Conservation (phyloP, 2,329 filamentous ascomycete species). For the Aureobasidium sp. region DNA sequence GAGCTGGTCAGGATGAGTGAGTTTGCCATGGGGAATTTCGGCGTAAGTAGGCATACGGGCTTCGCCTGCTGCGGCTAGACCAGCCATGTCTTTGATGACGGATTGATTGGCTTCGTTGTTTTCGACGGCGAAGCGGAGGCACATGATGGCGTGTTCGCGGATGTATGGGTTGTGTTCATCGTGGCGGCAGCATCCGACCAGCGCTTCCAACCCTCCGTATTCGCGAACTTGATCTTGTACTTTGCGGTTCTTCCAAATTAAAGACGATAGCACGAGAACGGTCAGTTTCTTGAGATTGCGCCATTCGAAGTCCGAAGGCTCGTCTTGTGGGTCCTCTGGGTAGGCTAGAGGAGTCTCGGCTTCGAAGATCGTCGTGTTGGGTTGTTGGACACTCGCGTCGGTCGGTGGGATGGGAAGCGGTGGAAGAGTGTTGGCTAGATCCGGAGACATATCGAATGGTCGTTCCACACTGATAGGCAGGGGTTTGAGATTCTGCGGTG, state of each 20-base stretch:
- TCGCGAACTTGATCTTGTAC: constrained; percentile 91
- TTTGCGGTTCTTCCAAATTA: constrained; percentile 86
- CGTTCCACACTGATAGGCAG: constrained; percentile 63
- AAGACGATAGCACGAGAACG: constrained; percentile 87
- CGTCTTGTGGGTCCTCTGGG: constrained; percentile 59
- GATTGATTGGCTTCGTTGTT: constrained; percentile 78
- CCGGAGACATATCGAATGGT: constrained; percentile 61
- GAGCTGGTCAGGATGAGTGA: constrained; percentile 19
- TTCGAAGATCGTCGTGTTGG: constrained; percentile 40
- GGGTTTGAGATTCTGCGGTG: constrained; percentile 20
- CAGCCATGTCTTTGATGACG: constrained; percentile 70
- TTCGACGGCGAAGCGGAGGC: constrained; percentile 77
- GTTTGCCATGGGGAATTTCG: constrained; percentile 19
- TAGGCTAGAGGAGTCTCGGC: constrained; percentile 45
- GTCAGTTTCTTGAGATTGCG: constrained; percentile 94
- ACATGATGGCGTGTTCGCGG: constrained; percentile 90
- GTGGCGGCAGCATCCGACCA: constrained; percentile 90
- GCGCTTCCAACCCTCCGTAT: constrained; percentile 85
- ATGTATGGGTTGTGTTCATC: constrained; percentile 97
- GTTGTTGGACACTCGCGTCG: constrained; percentile 45
- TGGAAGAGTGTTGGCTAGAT: constrained; percentile 39
- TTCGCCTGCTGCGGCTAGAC: constrained; percentile 14
- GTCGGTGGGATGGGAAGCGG: constrained; percentile 44
- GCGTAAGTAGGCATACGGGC: constrained; percentile 15
- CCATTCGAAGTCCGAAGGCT: constrained; percentile 74